A percentile compares a stretch with the other conserved stretches of the same genome.
Conservation (phyloP, 2,329 filamentous ascomycete genomes). For the Oidium heveae region DNA sequence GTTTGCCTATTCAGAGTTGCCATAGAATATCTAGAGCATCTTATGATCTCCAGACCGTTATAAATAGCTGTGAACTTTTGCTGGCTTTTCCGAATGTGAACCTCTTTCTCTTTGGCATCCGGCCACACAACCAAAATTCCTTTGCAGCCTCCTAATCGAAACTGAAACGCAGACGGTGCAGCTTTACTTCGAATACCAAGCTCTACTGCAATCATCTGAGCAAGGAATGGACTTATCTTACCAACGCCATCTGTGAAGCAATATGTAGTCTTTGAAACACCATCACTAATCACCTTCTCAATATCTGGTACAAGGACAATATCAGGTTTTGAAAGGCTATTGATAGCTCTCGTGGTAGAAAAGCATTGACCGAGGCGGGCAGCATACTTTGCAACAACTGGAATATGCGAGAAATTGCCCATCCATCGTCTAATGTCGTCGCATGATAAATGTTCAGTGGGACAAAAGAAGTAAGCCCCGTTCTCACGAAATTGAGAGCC, state of each 20-base stretch:
- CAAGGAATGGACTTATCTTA: constrained; percentile 61
- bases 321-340: constrained; percentile 30
- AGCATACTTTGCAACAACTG: constrained; percentile 66
- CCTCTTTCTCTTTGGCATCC: constrained; percentile 35
- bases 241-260: constrained; percentile 84
- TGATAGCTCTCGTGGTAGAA: constrained; percentile 64
- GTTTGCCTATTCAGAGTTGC: constrained; percentile 77
- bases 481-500: constrained; percentile 88
- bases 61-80: constrained; percentile 56
- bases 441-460: constrained; percentile 38
- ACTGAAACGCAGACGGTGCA: constrained; percentile 66
- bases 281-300: constrained; percentile 23
- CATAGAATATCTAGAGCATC: constrained; percentile 47
- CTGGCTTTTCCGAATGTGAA: constrained; percentile 65
- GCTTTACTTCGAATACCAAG: constrained; percentile 33
- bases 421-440: constrained; percentile 64
- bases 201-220: constrained; percentile 46
- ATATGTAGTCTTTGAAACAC: constrained; percentile 15
- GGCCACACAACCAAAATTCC: constrained; percentile 61
- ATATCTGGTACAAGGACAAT: constrained; percentile 42
- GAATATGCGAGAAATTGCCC: constrained; percentile 63
- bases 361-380: constrained; percentile 86
- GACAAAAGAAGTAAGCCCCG: constrained; percentile 78
- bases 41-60: constrained; percentile 61
- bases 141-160: constrained; percentile 79